Evolutionary conservation across 805 yeast species (phyloP), one percentile per base, ranked within the genome.

Genomic region (Kluyveromyces aestuarii): DNA sequence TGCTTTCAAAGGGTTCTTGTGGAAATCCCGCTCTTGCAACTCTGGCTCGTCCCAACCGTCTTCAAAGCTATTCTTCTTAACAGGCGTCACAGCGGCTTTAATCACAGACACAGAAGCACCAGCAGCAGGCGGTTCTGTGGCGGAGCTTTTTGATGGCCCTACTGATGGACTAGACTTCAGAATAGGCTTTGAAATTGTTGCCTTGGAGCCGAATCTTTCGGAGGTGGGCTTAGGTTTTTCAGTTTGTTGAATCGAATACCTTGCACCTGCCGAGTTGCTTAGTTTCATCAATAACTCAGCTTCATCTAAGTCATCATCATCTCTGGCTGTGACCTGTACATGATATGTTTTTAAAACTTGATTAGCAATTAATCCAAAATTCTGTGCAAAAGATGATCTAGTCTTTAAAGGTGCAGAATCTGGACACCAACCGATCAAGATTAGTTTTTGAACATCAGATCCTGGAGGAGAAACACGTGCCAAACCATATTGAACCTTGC

Each of bases 321-420:
- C 95, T 69, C 98, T 81, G n/a, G 98, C 98, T 44, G 96, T 89
- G 55, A 93, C 82, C 68, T 93, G 97, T 48, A 93, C 90, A 64
- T 93, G 99, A 69, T 91, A 93, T 43, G 96, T 95, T 56, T 75
- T 74, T 60, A 86, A 73, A 18, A 80, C 72, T 50, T 75, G 80
- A 44, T 63, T 63, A 27, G 89, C 79, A 18, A 86, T 85, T 39
- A 82, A 86, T 39, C 87, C 88, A 55, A 84, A 82, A 66, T 85
- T 86, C 51, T 80, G 70, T 27, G 91, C 89, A 68, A 82, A 86
- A 1, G 89, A 81, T 42, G 87, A 76, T 58, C 88, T 77, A 27
- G 83, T 73, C 62, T 82, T 84, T 61, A 73, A 74, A 54, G 97
- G 95, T 19, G 96, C 90, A 49, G 91, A 87, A 66, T 93, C 98